These are phyloP conservation scores for Eutrema salsugineum DNA, from an alignment of 441 rosid species.

Conservation along the genomic window DNA sequence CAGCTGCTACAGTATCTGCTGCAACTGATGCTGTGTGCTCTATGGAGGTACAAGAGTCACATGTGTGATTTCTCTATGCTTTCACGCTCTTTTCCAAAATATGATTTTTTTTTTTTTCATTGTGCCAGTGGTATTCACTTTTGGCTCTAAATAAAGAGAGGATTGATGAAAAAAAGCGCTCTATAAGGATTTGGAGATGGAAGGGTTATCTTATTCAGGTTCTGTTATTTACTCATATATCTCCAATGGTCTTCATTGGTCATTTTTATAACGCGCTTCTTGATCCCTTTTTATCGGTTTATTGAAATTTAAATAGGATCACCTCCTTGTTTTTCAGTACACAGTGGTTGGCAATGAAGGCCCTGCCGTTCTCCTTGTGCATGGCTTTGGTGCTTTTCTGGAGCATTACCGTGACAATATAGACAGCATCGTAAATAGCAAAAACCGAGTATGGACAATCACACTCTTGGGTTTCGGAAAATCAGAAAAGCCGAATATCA, in stretches of 20 bases:
- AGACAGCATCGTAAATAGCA: conserved; percentile 43
- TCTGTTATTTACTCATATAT: conserved; percentile 2
- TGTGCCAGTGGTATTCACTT: conserved; percentile 89
- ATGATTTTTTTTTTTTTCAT: conserved; percentile 10
- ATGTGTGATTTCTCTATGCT: neutral
- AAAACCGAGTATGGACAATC: conserved; percentile 75
- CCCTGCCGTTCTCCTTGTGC: conserved; percentile 80
- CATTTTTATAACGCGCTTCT: neutral
- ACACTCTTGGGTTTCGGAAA: conserved; percentile 85
- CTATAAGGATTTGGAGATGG: conserved; percentile 81
- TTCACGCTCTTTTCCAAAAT: conserved; percentile 6
- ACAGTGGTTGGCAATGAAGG: conserved; percentile 60
- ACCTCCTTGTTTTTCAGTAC: conserved; percentile 56
- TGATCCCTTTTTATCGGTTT: neutral
- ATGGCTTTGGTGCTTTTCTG: conserved; percentile 94
- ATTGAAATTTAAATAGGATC: neutral
- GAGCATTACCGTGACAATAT: conserved; percentile 88
- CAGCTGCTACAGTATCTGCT: conserved; percentile 65
- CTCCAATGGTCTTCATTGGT: neutral
- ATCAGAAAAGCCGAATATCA: conserved; percentile 87
- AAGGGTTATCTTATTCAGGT: conserved; percentile 88
- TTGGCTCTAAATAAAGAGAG: conserved; percentile 53
- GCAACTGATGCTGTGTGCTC: conserved; percentile 71
- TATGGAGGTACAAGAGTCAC: conserved; percentile 61
- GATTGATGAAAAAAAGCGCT: conserved; percentile 26